Evolutionary conservation across 2,329 filamentous ascomycete genomes (phyloP).

Genomic region (Phoma sp.): DNA sequence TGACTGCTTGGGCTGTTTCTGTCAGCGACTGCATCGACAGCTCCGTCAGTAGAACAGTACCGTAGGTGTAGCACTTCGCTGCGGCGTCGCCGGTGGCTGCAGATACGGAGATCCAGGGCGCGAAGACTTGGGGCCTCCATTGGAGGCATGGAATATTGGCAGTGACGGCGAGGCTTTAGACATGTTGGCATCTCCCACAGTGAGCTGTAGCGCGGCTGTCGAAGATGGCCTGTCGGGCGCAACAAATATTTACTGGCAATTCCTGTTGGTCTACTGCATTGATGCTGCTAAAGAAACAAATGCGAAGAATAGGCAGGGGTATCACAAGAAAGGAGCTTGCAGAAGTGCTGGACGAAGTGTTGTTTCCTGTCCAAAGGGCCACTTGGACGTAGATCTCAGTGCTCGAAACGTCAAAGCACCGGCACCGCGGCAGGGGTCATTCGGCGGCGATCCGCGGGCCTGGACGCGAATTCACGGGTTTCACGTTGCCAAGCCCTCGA

Average conservation of each 20-base stretch:
- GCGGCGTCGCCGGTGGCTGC: constrained; percentile 35
- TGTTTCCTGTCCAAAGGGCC: constrained; percentile 20
- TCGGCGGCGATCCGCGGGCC: constrained; percentile 19
- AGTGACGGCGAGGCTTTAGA: constrained; percentile 65
- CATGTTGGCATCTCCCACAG: constrained; percentile 63
- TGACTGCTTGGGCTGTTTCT: constrained; percentile 31
- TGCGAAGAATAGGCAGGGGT: constrained; percentile 8
- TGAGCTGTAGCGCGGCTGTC: constrained; percentile 37
- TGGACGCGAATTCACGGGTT: constrained; percentile 15
- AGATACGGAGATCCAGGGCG: constrained; percentile 39
- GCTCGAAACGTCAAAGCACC: constrained; percentile 33
- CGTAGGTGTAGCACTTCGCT: constrained; percentile 38
- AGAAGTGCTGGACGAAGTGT: constrained; percentile 11
- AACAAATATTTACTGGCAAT: constrained; percentile 9
- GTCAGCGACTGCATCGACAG: constrained; percentile 11
- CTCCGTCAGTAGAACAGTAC: constrained; percentile 22
- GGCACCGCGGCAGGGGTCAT: constrained; percentile 17
- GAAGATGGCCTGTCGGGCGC: constrained; percentile 37
- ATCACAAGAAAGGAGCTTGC: constrained; percentile 8
- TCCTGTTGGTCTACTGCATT: constrained; percentile 31
- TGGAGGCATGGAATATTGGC: constrained; percentile 61
- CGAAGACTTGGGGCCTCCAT: constrained; percentile 34
- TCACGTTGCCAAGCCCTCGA: constrained; percentile 16
- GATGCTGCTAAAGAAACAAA: constrained; percentile 18
- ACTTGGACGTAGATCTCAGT: constrained; percentile 22